Evolutionary conservation across 1,284 basidiomycete species (phyloP), one percentile per base, ranked within the genome.

Genomic region (Pholiota adiposa): DNA sequence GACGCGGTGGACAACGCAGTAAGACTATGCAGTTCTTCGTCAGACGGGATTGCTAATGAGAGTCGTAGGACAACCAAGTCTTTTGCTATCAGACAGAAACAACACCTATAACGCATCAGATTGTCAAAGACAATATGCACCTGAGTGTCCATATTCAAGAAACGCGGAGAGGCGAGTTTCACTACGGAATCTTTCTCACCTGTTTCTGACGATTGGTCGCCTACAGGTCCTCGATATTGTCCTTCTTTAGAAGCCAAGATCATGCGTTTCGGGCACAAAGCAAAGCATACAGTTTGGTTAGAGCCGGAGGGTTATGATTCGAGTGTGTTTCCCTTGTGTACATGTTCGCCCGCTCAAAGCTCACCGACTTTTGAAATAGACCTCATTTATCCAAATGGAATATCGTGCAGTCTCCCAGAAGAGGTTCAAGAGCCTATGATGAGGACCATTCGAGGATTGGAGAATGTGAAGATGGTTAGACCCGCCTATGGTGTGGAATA

Each of bases 401-500:
- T 96, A 9, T 96, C 94, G 0, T 92, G 90, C 68, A 94, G 92
- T 51, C 81, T 96, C 61, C 92, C 94, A 0, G 88, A 91, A 70
- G 94, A 95, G 59, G 75, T 90, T 1, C 94, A 97, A 72, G 84
- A 89, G 64, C 72, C 79, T 5, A 86, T 96, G 84, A 84, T 96
- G 74, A 85, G 88, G 18, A 93, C 92, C 0, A 88, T 96, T 36
- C 89, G 87, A 0, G 94, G 94, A 0, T 77, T 97, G 21, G 93
- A 96, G 75, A 86, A 89, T 23, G 94, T 89, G 9, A 83, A 88
- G 68, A 90, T 96, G 79, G 82, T 92, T 2, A 79, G 83, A 64
- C 93, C 94, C 0, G 94, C 93, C 0, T 97, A 96, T 74, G 94
- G 94, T 1, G 94, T 97, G 34, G 94, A 97, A 71, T 97, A 96